Evolutionary conservation across 202 grass and related monocot species (phyloP), one percentile per base, ranked within the genome.

Genomic region (Musa balbisiana): DNA sequence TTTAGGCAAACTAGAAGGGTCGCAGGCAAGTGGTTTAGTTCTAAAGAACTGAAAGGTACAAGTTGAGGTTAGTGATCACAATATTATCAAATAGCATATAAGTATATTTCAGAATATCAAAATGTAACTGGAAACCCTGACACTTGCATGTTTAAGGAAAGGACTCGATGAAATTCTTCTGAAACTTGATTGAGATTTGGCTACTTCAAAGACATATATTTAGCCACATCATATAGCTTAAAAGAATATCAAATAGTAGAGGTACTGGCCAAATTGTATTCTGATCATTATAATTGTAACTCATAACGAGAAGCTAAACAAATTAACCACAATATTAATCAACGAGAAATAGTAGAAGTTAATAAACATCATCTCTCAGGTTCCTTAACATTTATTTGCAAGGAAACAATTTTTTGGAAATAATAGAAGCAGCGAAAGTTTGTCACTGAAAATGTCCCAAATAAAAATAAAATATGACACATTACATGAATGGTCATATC

Each of bases 1-100:
- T 80, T 84, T 97, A 0, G 93, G 88, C 75, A 97, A 84, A 76
- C 70, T 84, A 52, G 93, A 87, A 82, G 80, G 86, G 60, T 92
- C 87, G 20, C 87, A 97, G 33, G 93, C 72, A 77, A 87, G 55
- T 58, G 90, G 90, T 67, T 85, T 80, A 51, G 80, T 84, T 76
- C 71, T 92, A 76, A 97, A 91, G 83, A 92, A 96, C 93, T 96
- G 81, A 67, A 83, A 86, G 9, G 22, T 11, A 25, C 2, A 20
- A 27, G 11, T 50, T 11, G 12, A 53, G 20, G 51, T 54, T 2
- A 67, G 10, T 55, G 23, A 2, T 29, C 51, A 54, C 12, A 25
- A 26, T 53, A 27, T 16, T 11, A 73, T 11, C 56, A 25, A 52
- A 52, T 10, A 54, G 19, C 9, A n/a, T 16, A n/a, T 24, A 17